These are phyloP conservation scores for Boletus rubescentipes DNA, from an alignment of 768 basidiomycete genomes.

Conservation along the genomic window DNA sequence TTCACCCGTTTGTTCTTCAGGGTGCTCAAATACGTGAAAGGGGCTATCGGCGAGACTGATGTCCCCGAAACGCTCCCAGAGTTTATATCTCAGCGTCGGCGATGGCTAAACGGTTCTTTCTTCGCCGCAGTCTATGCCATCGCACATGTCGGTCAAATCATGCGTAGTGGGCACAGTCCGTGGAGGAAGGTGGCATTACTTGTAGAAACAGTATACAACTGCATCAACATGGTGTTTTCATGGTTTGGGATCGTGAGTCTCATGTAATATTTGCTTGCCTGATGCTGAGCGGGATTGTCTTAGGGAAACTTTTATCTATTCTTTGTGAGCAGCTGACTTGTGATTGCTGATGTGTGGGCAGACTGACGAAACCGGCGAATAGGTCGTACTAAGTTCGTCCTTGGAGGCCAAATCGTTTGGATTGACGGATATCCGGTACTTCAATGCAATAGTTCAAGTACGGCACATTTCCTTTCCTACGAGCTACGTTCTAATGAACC, in stretches of 20 bases:
- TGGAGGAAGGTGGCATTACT: slow-evolving; percentile 72
- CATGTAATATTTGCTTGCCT: not conserved
- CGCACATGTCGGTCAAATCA: slow-evolving; percentile 55
- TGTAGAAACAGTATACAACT: slow-evolving; percentile 83
- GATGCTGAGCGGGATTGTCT: not conserved
- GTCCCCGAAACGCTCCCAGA: slow-evolving; percentile 92
- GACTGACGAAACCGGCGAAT: slow-evolving; percentile 1
- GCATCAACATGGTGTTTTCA: slow-evolving; percentile 82
- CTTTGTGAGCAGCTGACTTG: slow-evolving; percentile 58
- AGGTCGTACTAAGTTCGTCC: slow-evolving; percentile 88
- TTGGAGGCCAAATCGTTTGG: slow-evolving; percentile 73
- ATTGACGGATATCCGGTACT: slow-evolving; percentile 61
- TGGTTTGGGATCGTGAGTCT: slow-evolving; percentile 88
- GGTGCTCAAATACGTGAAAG: slow-evolving; percentile 96
- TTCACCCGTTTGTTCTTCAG: slow-evolving; percentile 41
- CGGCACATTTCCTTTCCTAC: not conserved
- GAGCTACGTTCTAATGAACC: slow-evolving; percentile 1
- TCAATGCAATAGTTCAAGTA: slow-evolving; percentile 79
- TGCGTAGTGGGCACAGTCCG: slow-evolving; percentile 58
- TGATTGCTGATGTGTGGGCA: not conserved
- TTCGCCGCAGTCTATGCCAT: slow-evolving; percentile 94
- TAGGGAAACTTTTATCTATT: slow-evolving; percentile 96
- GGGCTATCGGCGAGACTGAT: slow-evolving; percentile 90
- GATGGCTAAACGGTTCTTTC: slow-evolving; percentile 92
- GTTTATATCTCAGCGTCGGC: slow-evolving; percentile 88